A percentile compares a stretch with the other conserved stretches of the same genome.
These are phyloP conservation scores for Gastroboletus turbinatus DNA, from an alignment of 1,284 basidiomycete species.

Conservation along the genomic window DNA sequence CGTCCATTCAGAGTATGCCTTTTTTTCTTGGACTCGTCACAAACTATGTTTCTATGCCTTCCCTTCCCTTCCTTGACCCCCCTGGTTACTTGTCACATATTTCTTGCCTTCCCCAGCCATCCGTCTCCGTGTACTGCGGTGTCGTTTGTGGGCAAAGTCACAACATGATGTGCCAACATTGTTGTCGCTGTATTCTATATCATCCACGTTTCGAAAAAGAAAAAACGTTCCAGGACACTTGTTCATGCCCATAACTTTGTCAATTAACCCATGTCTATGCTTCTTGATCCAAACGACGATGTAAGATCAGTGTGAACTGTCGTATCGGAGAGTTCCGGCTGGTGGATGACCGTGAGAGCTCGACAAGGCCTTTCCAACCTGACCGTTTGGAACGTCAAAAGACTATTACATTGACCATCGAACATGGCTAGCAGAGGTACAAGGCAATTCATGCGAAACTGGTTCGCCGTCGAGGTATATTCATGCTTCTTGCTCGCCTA, in stretches of 20 bases:
- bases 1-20: constrained; percentile 7
- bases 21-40: constrained; percentile 1
- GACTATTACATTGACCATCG: constrained; percentile 3
- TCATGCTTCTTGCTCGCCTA: constrained; percentile 5
- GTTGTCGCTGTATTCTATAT: constrained; percentile 33
- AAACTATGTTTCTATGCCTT: constrained; percentile 23
- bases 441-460: constrained; percentile 62
- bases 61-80: constrained; percentile 2
- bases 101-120: constrained; percentile 11
- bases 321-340: constrained; percentile 23
- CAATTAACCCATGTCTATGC: constrained; percentile 23
- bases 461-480: constrained; percentile 79
- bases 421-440: constrained; percentile 28
- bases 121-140: constrained; percentile 1
- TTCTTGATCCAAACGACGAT: neutral
- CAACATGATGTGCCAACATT: constrained; percentile 27
- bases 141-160: constrained; percentile 12
- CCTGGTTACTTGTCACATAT: constrained; percentile 20
- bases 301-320: neutral
- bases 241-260: constrained; percentile 27
- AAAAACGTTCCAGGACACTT: constrained; percentile 22
- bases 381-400: neutral
- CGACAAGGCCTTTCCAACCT: neutral
- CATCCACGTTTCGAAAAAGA: constrained; percentile 8
- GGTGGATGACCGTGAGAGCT: constrained; percentile 19